These are phyloP conservation scores for Paramecium primaurelia DNA, from an alignment of 73 alveolate species.

Conservation along the genomic window DNA sequence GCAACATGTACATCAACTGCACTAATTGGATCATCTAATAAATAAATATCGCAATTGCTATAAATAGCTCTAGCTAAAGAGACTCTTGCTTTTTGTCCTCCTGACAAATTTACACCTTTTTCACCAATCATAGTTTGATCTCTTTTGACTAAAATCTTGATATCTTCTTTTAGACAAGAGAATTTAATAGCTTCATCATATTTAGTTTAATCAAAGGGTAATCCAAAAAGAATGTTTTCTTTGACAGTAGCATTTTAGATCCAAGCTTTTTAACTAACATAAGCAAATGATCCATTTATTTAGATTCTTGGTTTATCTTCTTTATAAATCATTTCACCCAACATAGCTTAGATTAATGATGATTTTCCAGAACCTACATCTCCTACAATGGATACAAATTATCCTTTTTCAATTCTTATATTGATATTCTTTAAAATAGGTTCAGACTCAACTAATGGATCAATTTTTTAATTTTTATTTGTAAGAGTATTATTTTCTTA, in stretches of 20 bases:
- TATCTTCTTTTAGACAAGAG: constrained; percentile 56
- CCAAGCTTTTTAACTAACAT: constrained; percentile 89
- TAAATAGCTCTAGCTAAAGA: constrained; percentile 73
- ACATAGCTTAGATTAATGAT: constrained; percentile 33
- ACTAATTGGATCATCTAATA: constrained; percentile 81
- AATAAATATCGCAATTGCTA: constrained; percentile 60
- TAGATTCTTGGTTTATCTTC: constrained; percentile 34
- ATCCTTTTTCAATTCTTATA: constrained; percentile 21
- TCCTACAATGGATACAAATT: constrained; percentile 28
- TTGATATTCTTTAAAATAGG: constrained; percentile 6
- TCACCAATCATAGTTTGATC: constrained; percentile 70
- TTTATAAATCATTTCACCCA: constrained; percentile 50
- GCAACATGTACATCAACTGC: constrained; percentile 97
- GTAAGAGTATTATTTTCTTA: neutral
- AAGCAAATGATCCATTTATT: constrained; percentile 57
- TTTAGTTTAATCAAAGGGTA: constrained; percentile 74
- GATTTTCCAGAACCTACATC: constrained; percentile 69
- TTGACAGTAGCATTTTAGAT: constrained; percentile 88
- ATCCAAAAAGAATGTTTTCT: constrained; percentile 90
- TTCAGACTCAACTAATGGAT: neutral
- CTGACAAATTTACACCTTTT: constrained; percentile 70
- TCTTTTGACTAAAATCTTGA: constrained; percentile 58
- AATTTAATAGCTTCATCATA: constrained; percentile 74
- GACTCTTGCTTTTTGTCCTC: constrained; percentile 82
- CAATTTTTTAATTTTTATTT: neutral